Conservation (phyloP, 2,329 filamentous ascomycete species). For the Ascochyta lentis region DNA sequence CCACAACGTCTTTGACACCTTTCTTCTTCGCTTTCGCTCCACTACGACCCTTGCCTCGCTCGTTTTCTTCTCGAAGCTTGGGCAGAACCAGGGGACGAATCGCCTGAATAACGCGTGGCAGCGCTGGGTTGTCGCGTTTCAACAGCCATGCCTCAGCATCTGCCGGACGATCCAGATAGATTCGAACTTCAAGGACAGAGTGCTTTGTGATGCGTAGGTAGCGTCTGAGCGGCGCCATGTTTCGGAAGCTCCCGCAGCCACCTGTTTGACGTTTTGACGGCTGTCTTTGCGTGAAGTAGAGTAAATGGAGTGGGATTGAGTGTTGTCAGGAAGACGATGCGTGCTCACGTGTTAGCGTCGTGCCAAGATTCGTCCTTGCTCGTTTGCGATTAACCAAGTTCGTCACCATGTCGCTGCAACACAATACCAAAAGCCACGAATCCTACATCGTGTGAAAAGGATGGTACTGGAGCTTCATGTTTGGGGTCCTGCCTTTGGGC, state of each 20-base stretch:
- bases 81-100: conserved; percentile 87
- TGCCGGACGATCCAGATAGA: conserved; percentile 91
- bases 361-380: conserved; percentile 14
- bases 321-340: conserved; percentile 19
- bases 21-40: conserved; percentile 68
- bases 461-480: conserved; percentile 80
- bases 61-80: conserved; percentile 86
- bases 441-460: neutral
- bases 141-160: conserved; percentile 85
- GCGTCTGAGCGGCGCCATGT: conserved; percentile 85
- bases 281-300: conserved; percentile 2
- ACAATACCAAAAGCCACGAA: neutral
- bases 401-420: neutral
- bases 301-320: neutral
- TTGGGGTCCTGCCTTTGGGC: conserved; percentile 86
- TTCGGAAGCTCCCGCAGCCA: neutral
- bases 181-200: conserved; percentile 94
- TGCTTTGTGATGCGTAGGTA: conserved; percentile 92
- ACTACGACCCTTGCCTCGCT: conserved; percentile 68
- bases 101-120: conserved; percentile 82
- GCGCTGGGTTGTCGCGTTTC: conserved; percentile 74
- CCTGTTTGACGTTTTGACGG: conserved; percentile 6
- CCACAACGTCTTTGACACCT: conserved; percentile 87
- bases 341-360: conserved; percentile 30
- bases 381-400: neutral